Percentiles rank a stretch among this genome's conserved stretches.
Conservation (phyloP, 164 flowering plant species). For the Vitis vinifera region DNA sequence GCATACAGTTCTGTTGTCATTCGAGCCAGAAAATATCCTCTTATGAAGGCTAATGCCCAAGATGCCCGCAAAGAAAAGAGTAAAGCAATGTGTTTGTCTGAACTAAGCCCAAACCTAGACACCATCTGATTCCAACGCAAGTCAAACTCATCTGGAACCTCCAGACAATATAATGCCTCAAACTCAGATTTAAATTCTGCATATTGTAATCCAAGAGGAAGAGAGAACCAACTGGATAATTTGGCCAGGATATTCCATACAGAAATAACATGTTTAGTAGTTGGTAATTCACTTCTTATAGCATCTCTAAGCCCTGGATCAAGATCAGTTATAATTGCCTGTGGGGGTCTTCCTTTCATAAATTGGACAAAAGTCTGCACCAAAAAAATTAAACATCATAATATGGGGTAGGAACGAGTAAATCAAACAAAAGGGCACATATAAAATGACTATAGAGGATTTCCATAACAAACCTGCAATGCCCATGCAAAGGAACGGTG, state of each 20-base stretch:
- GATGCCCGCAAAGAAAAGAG: conserved; percentile 47
- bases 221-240: conserved; percentile 60
- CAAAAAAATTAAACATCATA: conserved; percentile 3
- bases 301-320: conserved; percentile 58
- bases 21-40: conserved; percentile 51
- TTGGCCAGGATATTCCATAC: conserved; percentile 51
- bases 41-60: conserved; percentile 50
- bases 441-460: conserved; percentile 1
- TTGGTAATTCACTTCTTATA: conserved; percentile 45
- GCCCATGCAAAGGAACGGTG: conserved; percentile 61
- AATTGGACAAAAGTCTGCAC: conserved; percentile 53
- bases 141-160: conserved; percentile 60
- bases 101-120: conserved; percentile 51
- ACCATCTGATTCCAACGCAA: conserved; percentile 59
- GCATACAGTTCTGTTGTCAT: conserved; percentile 37
- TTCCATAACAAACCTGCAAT: conserved; percentile 41
- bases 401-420: background rate
- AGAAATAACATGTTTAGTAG: conserved; percentile 51
- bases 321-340: conserved; percentile 62
- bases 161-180: conserved; percentile 42
- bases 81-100: conserved; percentile 57
- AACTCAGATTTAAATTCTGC: conserved; percentile 56
- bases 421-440: background rate
- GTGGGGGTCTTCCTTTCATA: conserved; percentile 62
- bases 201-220: conserved; percentile 50